These are phyloP conservation scores for Geotrichum siamense DNA, from an alignment of 1,139 yeast genomes.

Conservation along the genomic window DNA sequence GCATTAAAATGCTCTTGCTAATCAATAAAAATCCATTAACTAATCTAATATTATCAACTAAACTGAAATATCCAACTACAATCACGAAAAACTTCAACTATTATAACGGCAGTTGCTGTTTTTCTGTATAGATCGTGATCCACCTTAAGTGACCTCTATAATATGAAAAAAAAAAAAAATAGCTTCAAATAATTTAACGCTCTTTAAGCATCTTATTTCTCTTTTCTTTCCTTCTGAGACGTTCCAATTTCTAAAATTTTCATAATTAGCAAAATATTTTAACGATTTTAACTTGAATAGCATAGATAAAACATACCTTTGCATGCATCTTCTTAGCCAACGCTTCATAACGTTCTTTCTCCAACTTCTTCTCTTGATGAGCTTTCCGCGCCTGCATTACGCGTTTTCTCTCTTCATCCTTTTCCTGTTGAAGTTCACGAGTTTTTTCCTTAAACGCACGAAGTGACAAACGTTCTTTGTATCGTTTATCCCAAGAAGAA, in stretches of 20 bases:
- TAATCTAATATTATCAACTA: too few relatives aligned
- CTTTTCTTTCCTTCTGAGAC: constrained; percentile 37
- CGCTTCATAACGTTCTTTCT: constrained; percentile 38
- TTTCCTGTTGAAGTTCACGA: constrained; percentile 36
- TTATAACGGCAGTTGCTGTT: too few relatives aligned
- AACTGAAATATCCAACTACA: too few relatives aligned
- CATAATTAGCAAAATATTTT: too few relatives aligned
- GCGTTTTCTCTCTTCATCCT: constrained; percentile 28
- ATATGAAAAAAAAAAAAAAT: background rate
- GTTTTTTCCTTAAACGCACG: constrained; percentile 33
- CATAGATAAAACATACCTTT: too few relatives aligned
- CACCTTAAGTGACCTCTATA: background rate
- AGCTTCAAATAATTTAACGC: constrained; percentile 26
- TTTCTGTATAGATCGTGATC: too few relatives aligned
- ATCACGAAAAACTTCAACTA: too few relatives aligned
- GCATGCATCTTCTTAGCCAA: constrained; percentile 39
- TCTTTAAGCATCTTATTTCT: constrained; percentile 40
- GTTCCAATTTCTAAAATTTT: constrained; percentile 38
- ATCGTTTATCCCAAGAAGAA: constrained; percentile 33
- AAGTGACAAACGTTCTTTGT: constrained; percentile 28
- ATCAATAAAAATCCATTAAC: too few relatives aligned
- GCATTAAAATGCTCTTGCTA: too few relatives aligned
- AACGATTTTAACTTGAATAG: too few relatives aligned
- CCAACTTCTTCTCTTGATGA: constrained; percentile 36
- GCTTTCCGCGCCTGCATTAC: constrained; percentile 32